Conservation (phyloP, 2,329 filamentous ascomycete species). For the Grosmannia clavigera region DNA sequence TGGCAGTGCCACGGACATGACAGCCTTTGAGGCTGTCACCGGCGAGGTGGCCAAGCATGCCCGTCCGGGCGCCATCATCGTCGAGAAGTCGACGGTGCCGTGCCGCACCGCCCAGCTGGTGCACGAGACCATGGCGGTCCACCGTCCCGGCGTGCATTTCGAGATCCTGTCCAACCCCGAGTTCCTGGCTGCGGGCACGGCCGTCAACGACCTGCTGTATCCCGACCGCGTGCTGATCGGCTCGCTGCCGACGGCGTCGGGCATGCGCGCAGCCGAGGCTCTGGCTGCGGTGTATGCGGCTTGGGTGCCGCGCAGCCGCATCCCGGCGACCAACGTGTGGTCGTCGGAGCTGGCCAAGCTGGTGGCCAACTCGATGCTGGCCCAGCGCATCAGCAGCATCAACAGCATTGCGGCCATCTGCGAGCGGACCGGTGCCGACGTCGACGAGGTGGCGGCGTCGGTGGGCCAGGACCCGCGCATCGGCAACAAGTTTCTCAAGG, state of each 20-base stretch:
- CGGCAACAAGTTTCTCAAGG: constrained; percentile 60
- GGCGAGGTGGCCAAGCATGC: constrained; percentile 55
- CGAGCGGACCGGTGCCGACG: constrained; percentile 61
- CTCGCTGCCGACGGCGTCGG: constrained; percentile 46
- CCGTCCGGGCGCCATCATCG: constrained; percentile 56
- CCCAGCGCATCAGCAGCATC: constrained; percentile 69
- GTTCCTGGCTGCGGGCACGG: constrained; percentile 68
- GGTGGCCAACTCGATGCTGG: constrained; percentile 68
- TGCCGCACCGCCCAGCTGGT: constrained; percentile 62
- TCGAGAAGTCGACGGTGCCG: constrained; percentile 74
- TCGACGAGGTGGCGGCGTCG: constrained; percentile 57
- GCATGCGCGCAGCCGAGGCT: constrained; percentile 47
- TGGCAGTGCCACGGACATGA: constrained; percentile 60
- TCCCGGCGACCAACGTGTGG: constrained; percentile 62
- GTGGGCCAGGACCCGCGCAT: constrained; percentile 61
- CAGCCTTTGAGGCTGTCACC: constrained; percentile 57
- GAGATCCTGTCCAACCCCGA: constrained; percentile 74
- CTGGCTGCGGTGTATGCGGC: constrained; percentile 54
- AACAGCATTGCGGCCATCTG: constrained; percentile 73
- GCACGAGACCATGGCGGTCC: constrained; percentile 47
- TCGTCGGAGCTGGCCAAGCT: constrained; percentile 71
- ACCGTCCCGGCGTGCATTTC: constrained; percentile 52
- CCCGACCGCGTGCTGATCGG: constrained; percentile 69
- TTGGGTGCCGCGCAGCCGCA: constrained; percentile 56
- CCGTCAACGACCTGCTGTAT: constrained; percentile 55